Percentiles rank a stretch among this genome's conserved stretches.
Conservation (phyloP, 306 rosid species). For the Hippophae rhamnoides region DNA sequence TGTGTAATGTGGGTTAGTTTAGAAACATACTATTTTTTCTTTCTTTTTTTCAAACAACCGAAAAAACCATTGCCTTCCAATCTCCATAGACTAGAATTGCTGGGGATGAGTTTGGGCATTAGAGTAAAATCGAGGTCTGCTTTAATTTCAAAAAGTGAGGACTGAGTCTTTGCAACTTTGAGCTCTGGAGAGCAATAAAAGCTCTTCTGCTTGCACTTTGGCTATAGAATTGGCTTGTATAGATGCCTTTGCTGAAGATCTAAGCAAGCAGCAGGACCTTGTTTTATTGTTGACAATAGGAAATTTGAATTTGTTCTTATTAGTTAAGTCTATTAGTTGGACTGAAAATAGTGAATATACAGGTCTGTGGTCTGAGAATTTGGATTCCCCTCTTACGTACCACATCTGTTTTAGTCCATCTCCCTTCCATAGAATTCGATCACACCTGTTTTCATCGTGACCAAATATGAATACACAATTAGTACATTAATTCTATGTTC, state of each 20-base stretch:
- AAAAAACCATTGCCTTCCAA: too few species aligned
- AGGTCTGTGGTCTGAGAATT: constrained; percentile 93
- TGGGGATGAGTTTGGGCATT: too few species aligned
- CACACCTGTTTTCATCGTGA: constrained; percentile 48
- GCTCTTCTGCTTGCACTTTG: constrained; percentile 80
- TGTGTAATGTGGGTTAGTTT: too few species aligned
- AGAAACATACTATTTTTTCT: too few species aligned
- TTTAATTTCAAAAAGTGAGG: constrained; percentile 8
- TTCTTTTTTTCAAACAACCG: too few species aligned
- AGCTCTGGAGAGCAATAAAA: constrained; percentile 33
- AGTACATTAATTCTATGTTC: too few species aligned
- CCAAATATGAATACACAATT: neutral
- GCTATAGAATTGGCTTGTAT: constrained; percentile 37
- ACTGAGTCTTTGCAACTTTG: constrained; percentile 8
- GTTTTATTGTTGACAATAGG: neutral
- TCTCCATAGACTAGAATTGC: too few species aligned
- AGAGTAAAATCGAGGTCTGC: neutral
- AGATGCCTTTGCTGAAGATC: constrained; percentile 22
- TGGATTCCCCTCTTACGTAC: constrained; percentile 78
- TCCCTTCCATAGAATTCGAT: constrained; percentile 90
- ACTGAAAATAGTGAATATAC: constrained; percentile 60
- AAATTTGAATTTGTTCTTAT: constrained; percentile 14
- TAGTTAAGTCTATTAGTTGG: constrained; percentile 31
- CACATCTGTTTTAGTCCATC: constrained; percentile 60
- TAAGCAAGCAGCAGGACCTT: constrained; percentile 20